These are phyloP conservation scores for Candida nonsorbophila DNA, from an alignment of 805 yeast species.

Conservation along the genomic window DNA sequence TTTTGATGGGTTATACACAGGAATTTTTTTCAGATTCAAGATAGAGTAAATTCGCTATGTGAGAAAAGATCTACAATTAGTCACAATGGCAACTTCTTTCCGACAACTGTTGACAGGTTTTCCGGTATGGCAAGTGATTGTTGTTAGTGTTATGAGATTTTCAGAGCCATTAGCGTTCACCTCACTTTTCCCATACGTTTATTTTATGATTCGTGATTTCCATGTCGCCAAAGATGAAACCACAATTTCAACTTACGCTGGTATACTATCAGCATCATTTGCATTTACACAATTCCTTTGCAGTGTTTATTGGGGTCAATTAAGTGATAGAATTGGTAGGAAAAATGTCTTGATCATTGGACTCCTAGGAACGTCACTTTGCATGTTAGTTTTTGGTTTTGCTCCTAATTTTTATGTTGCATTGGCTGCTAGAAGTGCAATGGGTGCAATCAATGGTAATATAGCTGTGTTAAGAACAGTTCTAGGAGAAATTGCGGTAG, in stretches of 20 bases:
- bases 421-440: conserved; percentile 44
- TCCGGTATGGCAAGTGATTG: conserved; percentile 46
- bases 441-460: conserved; percentile 61
- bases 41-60: neutral
- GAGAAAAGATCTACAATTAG: neutral
- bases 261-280: conserved; percentile 57
- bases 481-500: conserved; percentile 55
- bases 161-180: conserved; percentile 63
- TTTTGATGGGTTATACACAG: too few species aligned
- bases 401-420: conserved; percentile 49
- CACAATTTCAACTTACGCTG: conserved; percentile 56
- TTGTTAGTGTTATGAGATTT: conserved; percentile 41
- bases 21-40: too few species aligned
- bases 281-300: conserved; percentile 56
- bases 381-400: conserved; percentile 50
- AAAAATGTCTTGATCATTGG: conserved; percentile 51
- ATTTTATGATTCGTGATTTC: conserved; percentile 58
- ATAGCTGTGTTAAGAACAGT: conserved; percentile 59
- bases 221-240: conserved; percentile 43
- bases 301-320: conserved; percentile 56
- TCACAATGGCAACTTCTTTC: conserved; percentile 16
- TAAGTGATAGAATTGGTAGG: conserved; percentile 52
- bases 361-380: conserved; percentile 44
- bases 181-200: conserved; percentile 58
- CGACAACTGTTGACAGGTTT: conserved; percentile 51